These are phyloP conservation scores for Aspergillus ustus DNA, from an alignment of 2,329 filamentous ascomycete genomes.

Conservation along the genomic window DNA sequence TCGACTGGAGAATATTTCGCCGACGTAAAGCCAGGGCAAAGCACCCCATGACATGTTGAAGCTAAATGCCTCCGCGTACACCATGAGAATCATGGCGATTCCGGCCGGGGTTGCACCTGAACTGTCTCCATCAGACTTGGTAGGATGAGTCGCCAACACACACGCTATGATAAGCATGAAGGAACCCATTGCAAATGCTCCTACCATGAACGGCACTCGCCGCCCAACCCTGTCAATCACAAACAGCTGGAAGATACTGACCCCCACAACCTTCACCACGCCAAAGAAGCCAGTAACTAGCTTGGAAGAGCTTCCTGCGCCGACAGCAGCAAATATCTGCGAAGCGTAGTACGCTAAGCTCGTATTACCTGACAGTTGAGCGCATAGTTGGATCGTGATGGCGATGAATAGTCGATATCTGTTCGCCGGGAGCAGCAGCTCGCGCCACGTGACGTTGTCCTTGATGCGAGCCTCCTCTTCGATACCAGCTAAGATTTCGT, in stretches of 20 bases:
- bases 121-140: constrained; percentile 33
- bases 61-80: constrained; percentile 54
- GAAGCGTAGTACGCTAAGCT: constrained; percentile 58
- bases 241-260: constrained; percentile 53
- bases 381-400: constrained; percentile 56
- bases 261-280: constrained; percentile 56
- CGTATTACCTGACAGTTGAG: constrained; percentile 57
- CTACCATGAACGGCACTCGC: constrained; percentile 53
- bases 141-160: constrained; percentile 54
- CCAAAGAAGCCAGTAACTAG: constrained; percentile 60
- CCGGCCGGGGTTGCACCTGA: constrained; percentile 38
- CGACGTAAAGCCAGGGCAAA: constrained; percentile 42
- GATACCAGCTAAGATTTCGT: constrained; percentile 50
- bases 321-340: constrained; percentile 57
- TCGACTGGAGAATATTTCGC: constrained; percentile 43
- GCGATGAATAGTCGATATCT: constrained; percentile 55
- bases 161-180: constrained; percentile 59
- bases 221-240: constrained; percentile 57
- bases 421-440: constrained; percentile 53
- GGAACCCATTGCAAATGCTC: constrained; percentile 55
- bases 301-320: constrained; percentile 52
- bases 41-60: constrained; percentile 49
- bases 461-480: constrained; percentile 53
- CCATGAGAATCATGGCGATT: constrained; percentile 56
- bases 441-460: constrained; percentile 53